Base-by-base conservation (phyloP, 1,139 yeast species). In the Pichia sp. region DNA sequence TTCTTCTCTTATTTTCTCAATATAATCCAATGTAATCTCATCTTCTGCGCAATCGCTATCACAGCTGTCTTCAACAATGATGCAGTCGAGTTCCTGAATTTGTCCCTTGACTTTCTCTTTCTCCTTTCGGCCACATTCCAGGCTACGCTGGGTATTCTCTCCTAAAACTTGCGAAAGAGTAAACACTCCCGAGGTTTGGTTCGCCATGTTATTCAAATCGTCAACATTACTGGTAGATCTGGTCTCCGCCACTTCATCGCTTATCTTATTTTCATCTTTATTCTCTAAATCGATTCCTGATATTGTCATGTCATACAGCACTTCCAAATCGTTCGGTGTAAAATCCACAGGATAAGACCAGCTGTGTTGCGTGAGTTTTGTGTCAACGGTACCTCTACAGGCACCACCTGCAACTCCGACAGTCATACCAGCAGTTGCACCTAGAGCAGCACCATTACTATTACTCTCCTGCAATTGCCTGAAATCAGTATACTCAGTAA, bases 121-220 rank as follows among this genome's bases (percentile, higher is more conserved):
- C 31, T 38, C 24, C 6, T 12, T 8, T 10, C 7, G 14, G 4
- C 17, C 30, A 36, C 8, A 20, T n/a, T 16, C 16, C 6, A 16
- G n/a, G 7, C 40, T 31, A 9, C 36, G 29, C 9, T 2, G 16
- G 6, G 17, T 45, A 24, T 46, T 51, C 31, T 55, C 58, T 29
- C 57, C 55, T 38, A 57, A 42, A 14, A 54, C 58, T 24, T 51
- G 58, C 10, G 55, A 53, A n/a, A 55, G 46, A 7, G 55, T 54
- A 16, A 52, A 54, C 2, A 56, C 55, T 30, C 59, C 60, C 6
- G 58, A 54, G 12, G n/a, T 40, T 20, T 20, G 20, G 9, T 41
- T 12, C 14, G 30, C 33, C 17, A 12, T 20, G 6, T 12, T 12
- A 20, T 17, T 17, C 2, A 20, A 4, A 33, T 33, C 40, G 3